These are phyloP conservation scores for Eucalyptus coolabah DNA, from an alignment of 345 rosid genomes.

Conservation along the genomic window DNA sequence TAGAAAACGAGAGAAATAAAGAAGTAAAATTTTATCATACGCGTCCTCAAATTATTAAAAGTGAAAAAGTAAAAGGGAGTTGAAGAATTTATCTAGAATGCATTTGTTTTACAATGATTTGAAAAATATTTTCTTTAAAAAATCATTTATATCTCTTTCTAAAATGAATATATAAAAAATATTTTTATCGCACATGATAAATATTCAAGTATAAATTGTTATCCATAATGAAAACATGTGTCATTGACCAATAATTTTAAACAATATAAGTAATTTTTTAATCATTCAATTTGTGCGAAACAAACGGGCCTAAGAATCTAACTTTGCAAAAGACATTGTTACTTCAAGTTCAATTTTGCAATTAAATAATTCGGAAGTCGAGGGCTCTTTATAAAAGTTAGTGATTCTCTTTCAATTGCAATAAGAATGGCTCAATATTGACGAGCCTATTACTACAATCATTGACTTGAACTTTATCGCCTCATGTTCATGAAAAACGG, in stretches of 20 bases:
- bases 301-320: not conserved
- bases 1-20: fast-evolving
- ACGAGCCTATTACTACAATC: not conserved
- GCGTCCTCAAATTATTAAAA: not conserved
- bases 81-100: not conserved
- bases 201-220: not conserved
- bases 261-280: fast-evolving
- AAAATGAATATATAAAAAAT: not conserved
- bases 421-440: not conserved
- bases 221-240: not conserved
- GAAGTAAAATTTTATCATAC: too few species aligned
- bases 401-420: not conserved
- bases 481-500: not conserved
- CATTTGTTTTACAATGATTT: not conserved
- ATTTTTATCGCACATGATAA: not conserved
- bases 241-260: not conserved
- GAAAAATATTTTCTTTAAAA: not conserved
- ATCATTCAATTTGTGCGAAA: not conserved
- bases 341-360: not conserved
- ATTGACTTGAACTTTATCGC: not conserved
- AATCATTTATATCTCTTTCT: fast-evolving
- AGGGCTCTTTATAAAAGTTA: not conserved
- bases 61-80: not conserved
- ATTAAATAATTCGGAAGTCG: not conserved
- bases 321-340: not conserved